Conservation (phyloP, 257 asterid genomes). For the Schizonepeta tenuifolia region DNA sequence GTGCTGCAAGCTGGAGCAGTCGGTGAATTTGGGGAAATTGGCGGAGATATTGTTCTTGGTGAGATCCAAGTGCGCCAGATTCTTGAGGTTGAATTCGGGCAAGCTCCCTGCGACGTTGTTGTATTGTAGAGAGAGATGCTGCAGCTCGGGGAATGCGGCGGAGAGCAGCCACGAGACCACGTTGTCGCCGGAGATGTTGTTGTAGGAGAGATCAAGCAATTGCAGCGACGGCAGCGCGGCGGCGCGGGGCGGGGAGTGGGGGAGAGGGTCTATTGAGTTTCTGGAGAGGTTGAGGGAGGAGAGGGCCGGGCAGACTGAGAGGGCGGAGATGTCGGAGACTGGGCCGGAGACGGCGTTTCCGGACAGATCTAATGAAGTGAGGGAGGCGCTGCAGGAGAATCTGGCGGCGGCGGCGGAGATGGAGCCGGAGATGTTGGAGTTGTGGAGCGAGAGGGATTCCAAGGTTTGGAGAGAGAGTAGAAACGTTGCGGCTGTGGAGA, state of each 20-base stretch:
- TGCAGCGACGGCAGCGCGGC: slow-evolving; percentile 37
- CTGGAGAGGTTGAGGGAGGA: slow-evolving; percentile 63
- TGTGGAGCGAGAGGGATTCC: slow-evolving; percentile 67
- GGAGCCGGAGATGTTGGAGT: slow-evolving; percentile 60
- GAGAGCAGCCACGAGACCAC: slow-evolving; percentile 64
- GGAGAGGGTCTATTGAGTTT: slow-evolving; percentile 56
- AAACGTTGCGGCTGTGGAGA: slow-evolving; percentile 49
- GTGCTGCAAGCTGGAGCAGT: slow-evolving; percentile 63
- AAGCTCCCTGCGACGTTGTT: slow-evolving; percentile 56
- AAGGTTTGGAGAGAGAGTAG: slow-evolving; percentile 53
- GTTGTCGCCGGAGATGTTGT: slow-evolving; percentile 63
- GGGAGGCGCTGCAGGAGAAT: slow-evolving; percentile 45
- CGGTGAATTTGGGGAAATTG: slow-evolving; percentile 52
- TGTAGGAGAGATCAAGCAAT: slow-evolving; percentile 81
- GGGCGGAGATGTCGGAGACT: slow-evolving; percentile 50
- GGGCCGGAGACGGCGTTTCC: slow-evolving; percentile 75
- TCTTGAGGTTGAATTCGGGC: slow-evolving; percentile 51
- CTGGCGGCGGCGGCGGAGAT: slow-evolving; percentile 44
- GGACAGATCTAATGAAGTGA: slow-evolving; percentile 74
- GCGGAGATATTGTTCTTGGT: slow-evolving; percentile 70
- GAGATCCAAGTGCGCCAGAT: slow-evolving; percentile 67
- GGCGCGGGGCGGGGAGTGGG: neutral
- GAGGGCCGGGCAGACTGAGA: slow-evolving; percentile 65
- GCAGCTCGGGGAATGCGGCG: slow-evolving; percentile 50
- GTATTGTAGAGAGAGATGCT: slow-evolving; percentile 62